These are phyloP conservation scores for Isatis lusitanica DNA, from an alignment of 441 rosid genomes.

Conservation along the genomic window DNA sequence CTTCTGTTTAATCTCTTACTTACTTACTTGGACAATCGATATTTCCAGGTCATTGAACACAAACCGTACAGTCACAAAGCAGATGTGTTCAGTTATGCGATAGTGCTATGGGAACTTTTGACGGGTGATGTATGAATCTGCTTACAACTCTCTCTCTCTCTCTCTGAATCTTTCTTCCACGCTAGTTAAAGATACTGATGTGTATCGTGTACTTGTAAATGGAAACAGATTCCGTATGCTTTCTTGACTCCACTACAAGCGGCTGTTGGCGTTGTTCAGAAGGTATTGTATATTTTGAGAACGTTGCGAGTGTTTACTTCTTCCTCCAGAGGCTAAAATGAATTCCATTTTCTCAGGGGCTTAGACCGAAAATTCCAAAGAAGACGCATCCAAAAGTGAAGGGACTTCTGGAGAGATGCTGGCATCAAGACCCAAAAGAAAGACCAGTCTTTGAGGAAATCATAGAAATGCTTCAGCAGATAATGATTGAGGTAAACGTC, in stretches of 20 bases:
- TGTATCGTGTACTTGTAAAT: conserved; percentile 16
- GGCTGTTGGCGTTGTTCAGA: conserved; percentile 90
- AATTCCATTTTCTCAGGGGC: conserved; percentile 41
- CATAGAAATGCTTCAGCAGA: conserved; percentile 60
- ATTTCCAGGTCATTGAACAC: conserved; percentile 82
- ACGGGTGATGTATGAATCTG: conserved; percentile 70
- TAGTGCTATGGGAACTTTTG: conserved; percentile 83
- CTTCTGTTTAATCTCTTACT: conserved; percentile 4
- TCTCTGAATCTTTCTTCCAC: neutral
- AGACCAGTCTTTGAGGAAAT: conserved; percentile 78
- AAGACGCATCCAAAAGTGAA: conserved; percentile 58
- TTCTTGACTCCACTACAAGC: conserved; percentile 83
- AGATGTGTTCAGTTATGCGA: conserved; percentile 84
- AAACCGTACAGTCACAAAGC: conserved; percentile 82
- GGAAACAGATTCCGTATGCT: conserved; percentile 71
- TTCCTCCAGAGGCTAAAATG: neutral
- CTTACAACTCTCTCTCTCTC: neutral
- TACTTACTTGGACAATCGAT: neutral
- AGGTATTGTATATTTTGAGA: conserved; percentile 42
- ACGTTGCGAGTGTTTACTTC: neutral
- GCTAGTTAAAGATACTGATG: neutral
- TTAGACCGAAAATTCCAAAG: conserved; percentile 79
- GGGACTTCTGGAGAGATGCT: conserved; percentile 75
- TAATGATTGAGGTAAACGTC: conserved; percentile 64
- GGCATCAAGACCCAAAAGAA: conserved; percentile 69